A percentile compares a stretch with the other conserved stretches of the same genome.
Evolutionary conservation across 2,329 filamentous ascomycete species (phyloP).

Genomic region (Ceratocystis ficicola): DNA sequence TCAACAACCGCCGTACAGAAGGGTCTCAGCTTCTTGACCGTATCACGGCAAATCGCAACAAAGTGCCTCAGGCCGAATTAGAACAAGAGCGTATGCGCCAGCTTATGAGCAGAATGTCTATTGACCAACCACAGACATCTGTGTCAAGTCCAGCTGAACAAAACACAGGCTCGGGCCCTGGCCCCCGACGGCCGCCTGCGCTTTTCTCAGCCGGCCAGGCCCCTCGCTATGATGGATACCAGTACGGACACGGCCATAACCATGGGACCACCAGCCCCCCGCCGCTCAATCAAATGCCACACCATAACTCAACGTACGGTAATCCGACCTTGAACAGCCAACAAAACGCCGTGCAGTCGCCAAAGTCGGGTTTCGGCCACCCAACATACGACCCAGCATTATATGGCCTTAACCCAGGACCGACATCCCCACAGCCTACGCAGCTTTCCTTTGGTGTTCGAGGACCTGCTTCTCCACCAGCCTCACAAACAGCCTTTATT

Average conservation of each 20-base stretch:
- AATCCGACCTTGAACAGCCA: constrained; percentile 27
- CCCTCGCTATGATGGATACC: constrained; percentile 43
- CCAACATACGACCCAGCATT: constrained; percentile 47
- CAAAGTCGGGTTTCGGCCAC: constrained; percentile 33
- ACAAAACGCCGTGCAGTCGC: constrained; percentile 28
- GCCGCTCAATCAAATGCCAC: constrained; percentile 37
- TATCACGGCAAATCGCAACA: constrained; percentile 58
- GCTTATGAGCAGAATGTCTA: constrained; percentile 90
- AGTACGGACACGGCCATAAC: constrained; percentile 45
- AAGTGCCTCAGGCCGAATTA: constrained; percentile 54
- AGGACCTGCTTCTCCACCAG: constrained; percentile 42
- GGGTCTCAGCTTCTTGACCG: constrained; percentile 78
- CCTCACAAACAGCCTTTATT: constrained; percentile 39
- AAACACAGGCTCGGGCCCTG: constrained; percentile 25
- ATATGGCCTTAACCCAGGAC: constrained; percentile 45
- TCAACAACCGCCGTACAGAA: constrained; percentile 85
- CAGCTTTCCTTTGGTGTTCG: constrained; percentile 40
- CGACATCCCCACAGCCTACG: constrained; percentile 51
- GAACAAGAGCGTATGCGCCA: constrained; percentile 79
- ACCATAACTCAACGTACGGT: constrained; percentile 28
- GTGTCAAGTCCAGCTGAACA: constrained; percentile 29
- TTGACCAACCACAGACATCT: constrained; percentile 45
- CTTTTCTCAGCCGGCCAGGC: constrained; percentile 39
- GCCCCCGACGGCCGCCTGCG: constrained; percentile 30
- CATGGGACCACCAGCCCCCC: constrained; percentile 49